Evolutionary conservation across 805 yeast genomes (phyloP).

Genomic region (Saccharomycopsis sp.): DNA sequence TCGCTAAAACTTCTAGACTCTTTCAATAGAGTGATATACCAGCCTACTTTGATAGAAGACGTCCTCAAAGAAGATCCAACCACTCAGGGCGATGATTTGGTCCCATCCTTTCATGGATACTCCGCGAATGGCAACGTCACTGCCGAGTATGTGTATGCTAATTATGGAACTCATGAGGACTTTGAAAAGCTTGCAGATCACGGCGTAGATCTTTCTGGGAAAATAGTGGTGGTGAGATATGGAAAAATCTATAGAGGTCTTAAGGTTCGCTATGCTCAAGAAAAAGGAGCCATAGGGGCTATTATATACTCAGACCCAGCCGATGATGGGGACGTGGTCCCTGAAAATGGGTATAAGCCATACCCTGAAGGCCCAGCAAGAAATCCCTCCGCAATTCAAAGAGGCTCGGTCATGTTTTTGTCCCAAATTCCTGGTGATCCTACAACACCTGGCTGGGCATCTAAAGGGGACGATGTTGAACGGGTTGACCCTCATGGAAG

Average conservation of each 20-base stretch:
- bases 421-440: constrained; percentile 70
- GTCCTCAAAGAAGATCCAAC: constrained; percentile 44
- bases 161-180: constrained; percentile 61
- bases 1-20: constrained; percentile 34
- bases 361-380: constrained; percentile 77
- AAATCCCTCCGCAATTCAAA: constrained; percentile 67
- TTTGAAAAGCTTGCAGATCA: constrained; percentile 39
- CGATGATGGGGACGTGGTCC: constrained; percentile 47
- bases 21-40: constrained; percentile 31
- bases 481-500: constrained; percentile 42
- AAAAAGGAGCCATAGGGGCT: constrained; percentile 60
- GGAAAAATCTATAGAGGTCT: constrained; percentile 65
- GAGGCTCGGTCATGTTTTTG: constrained; percentile 66
- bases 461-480: constrained; percentile 40
- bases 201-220: constrained; percentile 47
- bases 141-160: constrained; percentile 56
- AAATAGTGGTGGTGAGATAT: constrained; percentile 61
- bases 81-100: constrained; percentile 36
- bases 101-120: constrained; percentile 73
- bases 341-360: constrained; percentile 50
- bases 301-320: constrained; percentile 64
- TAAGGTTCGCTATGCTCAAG: constrained; percentile 72
- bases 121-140: constrained; percentile 73
- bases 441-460: constrained; percentile 63
- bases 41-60: constrained; percentile 50